These are phyloP conservation scores for Saccharomyces uvarum DNA, from an alignment of 1,139 yeast genomes.

Conservation along the genomic window DNA sequence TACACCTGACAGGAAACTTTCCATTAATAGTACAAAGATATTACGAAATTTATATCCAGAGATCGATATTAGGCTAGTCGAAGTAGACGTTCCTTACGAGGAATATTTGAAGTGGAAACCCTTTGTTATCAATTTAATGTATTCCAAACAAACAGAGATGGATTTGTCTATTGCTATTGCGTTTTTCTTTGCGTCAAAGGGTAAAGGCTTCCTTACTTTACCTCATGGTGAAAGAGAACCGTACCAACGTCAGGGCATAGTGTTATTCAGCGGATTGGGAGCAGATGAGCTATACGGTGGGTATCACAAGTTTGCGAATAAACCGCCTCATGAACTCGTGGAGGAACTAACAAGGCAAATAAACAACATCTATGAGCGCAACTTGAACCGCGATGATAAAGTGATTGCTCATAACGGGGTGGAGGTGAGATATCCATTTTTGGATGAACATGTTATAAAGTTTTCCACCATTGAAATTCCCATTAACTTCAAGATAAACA, in stretches of 20 bases:
- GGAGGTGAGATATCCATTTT: conserved; percentile 82
- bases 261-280: conserved; percentile 86
- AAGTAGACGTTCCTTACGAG: conserved; percentile 63
- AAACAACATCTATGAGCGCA: conserved; percentile 63
- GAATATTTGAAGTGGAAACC: conserved; percentile 49
- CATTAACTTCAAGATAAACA: conserved; percentile 51
- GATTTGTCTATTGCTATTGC: conserved; percentile 92
- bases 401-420: conserved; percentile 82
- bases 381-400: conserved; percentile 85
- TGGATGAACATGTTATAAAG: conserved; percentile 55
- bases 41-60: conserved; percentile 39
- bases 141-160: conserved; percentile 87
- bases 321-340: conserved; percentile 33
- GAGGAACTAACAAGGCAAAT: conserved; percentile 64
- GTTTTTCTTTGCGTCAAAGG: conserved; percentile 79
- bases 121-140: conserved; percentile 58
- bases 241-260: conserved; percentile 52
- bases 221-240: conserved; percentile 9
- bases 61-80: conserved; percentile 44
- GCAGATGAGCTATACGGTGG: conserved; percentile 97
- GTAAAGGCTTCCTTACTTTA: conserved; percentile 34
- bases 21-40: conserved; percentile 52
- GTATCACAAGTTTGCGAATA: conserved; percentile 44
- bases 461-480: conserved; percentile 45
- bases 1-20: conserved; percentile 80